phyloP scores from a whole-genome alignment of 2,329 filamentous ascomycete species.

The Penicillium sp. region DNA sequence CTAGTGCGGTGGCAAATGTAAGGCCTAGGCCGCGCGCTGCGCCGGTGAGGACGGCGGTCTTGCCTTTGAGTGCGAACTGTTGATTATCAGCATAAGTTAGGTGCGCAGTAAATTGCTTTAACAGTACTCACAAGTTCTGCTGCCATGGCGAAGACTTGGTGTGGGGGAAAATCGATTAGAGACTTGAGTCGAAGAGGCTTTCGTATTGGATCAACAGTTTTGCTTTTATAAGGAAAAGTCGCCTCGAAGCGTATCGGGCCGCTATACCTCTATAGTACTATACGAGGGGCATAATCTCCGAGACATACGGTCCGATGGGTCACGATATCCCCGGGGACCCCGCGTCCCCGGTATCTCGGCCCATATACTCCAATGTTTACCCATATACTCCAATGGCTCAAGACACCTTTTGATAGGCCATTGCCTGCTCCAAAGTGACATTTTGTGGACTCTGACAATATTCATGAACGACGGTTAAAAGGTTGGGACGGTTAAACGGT shows the following conservation, averaged over 20 bases:
- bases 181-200: conserved; percentile 1
- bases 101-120: neutral
- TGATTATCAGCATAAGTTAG: conserved; percentile 4
- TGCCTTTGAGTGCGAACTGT: conserved; percentile 14
- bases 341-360: neutral
- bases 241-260: neutral
- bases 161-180: neutral
- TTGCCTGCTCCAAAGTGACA: neutral
- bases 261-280: neutral
- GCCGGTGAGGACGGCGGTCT: conserved; percentile 22
- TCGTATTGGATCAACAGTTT: neutral
- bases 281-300: conserved; percentile 2
- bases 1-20: conserved; percentile 19
- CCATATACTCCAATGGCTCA: neutral
- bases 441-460: neutral
- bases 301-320: conserved; percentile 1
- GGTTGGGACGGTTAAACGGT: conserved; percentile 1
- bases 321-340: conserved; percentile 1
- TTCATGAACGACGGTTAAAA: neutral
- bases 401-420: conserved; percentile 1
- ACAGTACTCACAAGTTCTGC: conserved; percentile 1
- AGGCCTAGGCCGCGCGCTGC: conserved; percentile 22
- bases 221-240: conserved; percentile 2
- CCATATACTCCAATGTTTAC: neutral
- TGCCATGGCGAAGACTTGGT: conserved; percentile 1